These are phyloP conservation scores for Boletus semigastroideus DNA, from an alignment of 1,284 basidiomycete species.

Conservation along the genomic window DNA sequence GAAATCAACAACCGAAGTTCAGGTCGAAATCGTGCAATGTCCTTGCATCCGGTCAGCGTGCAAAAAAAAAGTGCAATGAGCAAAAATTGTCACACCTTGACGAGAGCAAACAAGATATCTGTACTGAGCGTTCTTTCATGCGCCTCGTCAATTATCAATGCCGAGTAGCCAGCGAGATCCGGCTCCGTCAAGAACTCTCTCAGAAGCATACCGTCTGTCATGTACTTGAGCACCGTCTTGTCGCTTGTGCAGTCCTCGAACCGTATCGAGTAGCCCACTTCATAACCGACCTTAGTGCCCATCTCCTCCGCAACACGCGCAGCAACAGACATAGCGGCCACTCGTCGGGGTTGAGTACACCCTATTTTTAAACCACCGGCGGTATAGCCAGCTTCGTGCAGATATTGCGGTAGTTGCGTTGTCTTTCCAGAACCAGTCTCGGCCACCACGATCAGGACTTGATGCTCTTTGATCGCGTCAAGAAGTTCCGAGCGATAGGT, in stretches of 20 bases:
- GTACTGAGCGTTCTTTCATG: slow-evolving; percentile 96
- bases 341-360: slow-evolving; percentile 97
- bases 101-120: slow-evolving; percentile 94
- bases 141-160: slow-evolving; percentile 94
- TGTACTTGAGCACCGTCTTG: slow-evolving; percentile 96
- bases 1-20: slow-evolving; percentile 91
- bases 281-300: slow-evolving; percentile 93
- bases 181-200: slow-evolving; percentile 96
- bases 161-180: slow-evolving; percentile 89
- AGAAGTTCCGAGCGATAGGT: slow-evolving; percentile 85
- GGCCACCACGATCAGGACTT: slow-evolving; percentile 89
- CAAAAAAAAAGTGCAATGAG: slow-evolving; percentile 9
- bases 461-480: slow-evolving; percentile 86
- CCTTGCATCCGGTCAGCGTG: slow-evolving; percentile 40
- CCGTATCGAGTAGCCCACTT: slow-evolving; percentile 98
- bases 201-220: slow-evolving; percentile 98
- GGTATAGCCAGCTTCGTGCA: slow-evolving; percentile 97
- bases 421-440: slow-evolving; percentile 98
- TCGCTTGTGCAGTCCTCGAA: slow-evolving; percentile 99
- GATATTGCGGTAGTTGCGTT: slow-evolving; percentile 96
- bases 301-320: slow-evolving; percentile 99
- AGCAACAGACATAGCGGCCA: slow-evolving; percentile 99
- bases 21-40: slow-evolving; percentile 95
- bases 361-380: slow-evolving; percentile 88
- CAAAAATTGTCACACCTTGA: slow-evolving; percentile 76